Conservation (phyloP, 2,329 filamentous ascomycete genomes). For the Pseudogymnoascus sp. region DNA sequence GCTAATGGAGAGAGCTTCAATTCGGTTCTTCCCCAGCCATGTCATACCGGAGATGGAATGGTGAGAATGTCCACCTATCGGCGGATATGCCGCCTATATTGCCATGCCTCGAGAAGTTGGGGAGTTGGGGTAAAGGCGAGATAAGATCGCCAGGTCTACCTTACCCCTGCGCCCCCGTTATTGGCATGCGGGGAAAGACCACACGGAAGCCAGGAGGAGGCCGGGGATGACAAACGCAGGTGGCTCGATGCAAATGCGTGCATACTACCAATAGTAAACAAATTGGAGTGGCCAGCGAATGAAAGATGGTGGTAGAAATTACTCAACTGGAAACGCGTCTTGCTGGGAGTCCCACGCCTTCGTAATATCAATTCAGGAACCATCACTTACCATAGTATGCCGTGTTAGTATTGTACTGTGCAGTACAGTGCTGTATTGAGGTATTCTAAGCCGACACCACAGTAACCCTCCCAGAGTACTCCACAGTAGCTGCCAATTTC, state of each 20-base stretch:
- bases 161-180: background rate
- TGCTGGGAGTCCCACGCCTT: background rate
- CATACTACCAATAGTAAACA: background rate
- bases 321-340: background rate
- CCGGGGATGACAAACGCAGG: background rate
- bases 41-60: background rate
- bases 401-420: background rate
- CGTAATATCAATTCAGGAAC: background rate
- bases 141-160: constrained; percentile 3
- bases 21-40: background rate
- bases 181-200: constrained; percentile 5
- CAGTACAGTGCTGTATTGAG: background rate
- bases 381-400: background rate
- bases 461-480: background rate
- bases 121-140: background rate
- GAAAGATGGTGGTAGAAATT: background rate
- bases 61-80: constrained; percentile 8
- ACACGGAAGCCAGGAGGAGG: background rate
- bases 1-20: background rate
- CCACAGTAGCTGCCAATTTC: background rate
- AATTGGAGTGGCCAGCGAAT: background rate
- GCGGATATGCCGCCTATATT: constrained; percentile 3
- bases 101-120: background rate
- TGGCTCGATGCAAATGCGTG: background rate
- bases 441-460: background rate